A percentile compares a stretch with the other conserved stretches of the same genome.
These are phyloP conservation scores for Parastagonospora nodorum DNA, from an alignment of 2,329 filamentous ascomycete species.

Conservation along the genomic window DNA sequence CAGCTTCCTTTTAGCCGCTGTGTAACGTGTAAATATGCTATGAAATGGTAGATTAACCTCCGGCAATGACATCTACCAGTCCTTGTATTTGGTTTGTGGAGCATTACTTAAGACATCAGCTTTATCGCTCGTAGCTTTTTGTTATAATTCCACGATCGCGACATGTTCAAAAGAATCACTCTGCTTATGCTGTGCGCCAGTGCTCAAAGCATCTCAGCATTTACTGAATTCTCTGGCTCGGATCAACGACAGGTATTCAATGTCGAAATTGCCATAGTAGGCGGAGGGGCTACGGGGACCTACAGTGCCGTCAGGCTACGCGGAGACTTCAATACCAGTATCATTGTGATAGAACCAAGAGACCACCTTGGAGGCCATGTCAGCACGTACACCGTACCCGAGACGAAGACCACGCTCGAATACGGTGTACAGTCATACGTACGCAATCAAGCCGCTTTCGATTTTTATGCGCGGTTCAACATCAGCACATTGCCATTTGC, in stretches of 20 bases:
- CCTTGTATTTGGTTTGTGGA: not conserved
- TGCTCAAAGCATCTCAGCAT: not conserved
- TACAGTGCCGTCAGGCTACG: conserved; percentile 51
- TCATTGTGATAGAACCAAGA: conserved; percentile 50
- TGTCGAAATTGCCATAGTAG: conserved; percentile 48
- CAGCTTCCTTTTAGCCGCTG: no score
- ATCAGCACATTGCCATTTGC: conserved; percentile 27
- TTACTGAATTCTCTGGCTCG: not conserved
- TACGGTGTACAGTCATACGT: conserved; percentile 49
- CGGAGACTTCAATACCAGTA: conserved; percentile 46
- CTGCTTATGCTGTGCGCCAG: not conserved
- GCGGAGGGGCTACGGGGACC: conserved; percentile 51
- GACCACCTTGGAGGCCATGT: conserved; percentile 55
- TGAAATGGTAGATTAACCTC: no score
- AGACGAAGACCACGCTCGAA: conserved; percentile 41
- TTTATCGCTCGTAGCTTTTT: not conserved
- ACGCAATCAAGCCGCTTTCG: conserved; percentile 48
- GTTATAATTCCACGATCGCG: not conserved
- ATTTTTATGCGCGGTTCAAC: conserved; percentile 54
- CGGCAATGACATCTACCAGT: not conserved
- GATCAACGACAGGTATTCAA: conserved; percentile 3
- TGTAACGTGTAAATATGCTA: not conserved
- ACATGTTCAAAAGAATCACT: not conserved
- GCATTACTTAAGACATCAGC: not conserved
- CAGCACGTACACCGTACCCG: conserved; percentile 52